A percentile compares a stretch with the other conserved stretches of the same genome.
Conservation (phyloP, 179 eudicot species). For the Patellifolia procumbens region DNA sequence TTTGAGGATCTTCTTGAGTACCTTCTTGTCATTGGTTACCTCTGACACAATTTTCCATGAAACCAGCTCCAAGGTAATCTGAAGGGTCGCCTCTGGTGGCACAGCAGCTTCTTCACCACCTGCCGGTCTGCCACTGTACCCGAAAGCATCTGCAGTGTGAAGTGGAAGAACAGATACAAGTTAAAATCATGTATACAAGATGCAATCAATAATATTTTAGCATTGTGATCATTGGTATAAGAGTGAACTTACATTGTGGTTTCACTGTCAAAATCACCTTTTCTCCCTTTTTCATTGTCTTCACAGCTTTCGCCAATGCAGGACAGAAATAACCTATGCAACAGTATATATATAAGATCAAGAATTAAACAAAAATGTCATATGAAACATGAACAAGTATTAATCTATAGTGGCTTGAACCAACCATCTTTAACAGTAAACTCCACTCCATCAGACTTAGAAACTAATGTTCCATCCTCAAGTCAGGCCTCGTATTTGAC, state of each 20-base stretch:
- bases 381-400: not conserved
- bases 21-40: constrained; percentile 53
- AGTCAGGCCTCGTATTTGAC: constrained; percentile 56
- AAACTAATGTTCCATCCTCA: constrained; percentile 54
- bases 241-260: constrained; percentile 50
- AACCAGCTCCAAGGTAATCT: constrained; percentile 53
- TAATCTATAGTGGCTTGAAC: not conserved
- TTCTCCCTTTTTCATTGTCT: constrained; percentile 72
- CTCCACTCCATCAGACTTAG: constrained; percentile 56
- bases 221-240: not conserved
- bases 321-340: constrained; percentile 39
- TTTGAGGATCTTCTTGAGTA: constrained; percentile 52
- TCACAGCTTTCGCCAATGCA: constrained; percentile 47
- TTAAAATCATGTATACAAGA: no score
- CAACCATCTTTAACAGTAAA: constrained; percentile 58
- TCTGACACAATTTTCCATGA: constrained; percentile 69
- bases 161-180: not conserved
- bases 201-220: no score
- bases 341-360: not conserved
- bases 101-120: constrained; percentile 42
- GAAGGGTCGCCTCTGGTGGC: constrained; percentile 56
- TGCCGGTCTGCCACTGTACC: constrained; percentile 47
- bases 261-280: constrained; percentile 47
- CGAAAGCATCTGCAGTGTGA: constrained; percentile 59
- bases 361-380: not conserved